A percentile compares a stretch with the other conserved stretches of the same genome.
These are phyloP conservation scores for Phaeophleospora eucalypticola DNA, from an alignment of 2,329 filamentous ascomycete genomes.

Conservation along the genomic window DNA sequence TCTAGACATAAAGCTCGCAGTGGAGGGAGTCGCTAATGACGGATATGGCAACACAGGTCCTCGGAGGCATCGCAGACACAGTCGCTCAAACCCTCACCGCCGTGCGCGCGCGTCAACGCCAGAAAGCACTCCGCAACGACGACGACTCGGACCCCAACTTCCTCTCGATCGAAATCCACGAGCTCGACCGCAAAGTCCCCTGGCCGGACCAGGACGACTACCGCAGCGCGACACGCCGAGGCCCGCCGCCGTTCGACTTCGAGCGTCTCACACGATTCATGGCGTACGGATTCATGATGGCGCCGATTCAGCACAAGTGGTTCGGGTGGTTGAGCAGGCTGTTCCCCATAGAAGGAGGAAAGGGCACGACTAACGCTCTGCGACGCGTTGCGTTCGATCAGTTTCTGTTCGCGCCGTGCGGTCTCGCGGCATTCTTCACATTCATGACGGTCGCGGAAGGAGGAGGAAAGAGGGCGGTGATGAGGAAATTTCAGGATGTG, in stretches of 20 bases:
- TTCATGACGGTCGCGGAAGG: conserved; percentile 96
- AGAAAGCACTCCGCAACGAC: conserved; percentile 55
- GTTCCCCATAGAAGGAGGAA: conserved; percentile 68
- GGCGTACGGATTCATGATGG: conserved; percentile 96
- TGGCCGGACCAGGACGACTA: conserved; percentile 63
- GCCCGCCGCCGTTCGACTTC: conserved; percentile 88
- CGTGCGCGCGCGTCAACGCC: conserved; percentile 57
- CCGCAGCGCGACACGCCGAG: conserved; percentile 50
- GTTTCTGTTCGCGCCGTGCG: conserved; percentile 84
- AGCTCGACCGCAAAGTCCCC: conserved; percentile 76
- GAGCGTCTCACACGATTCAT: conserved; percentile 92
- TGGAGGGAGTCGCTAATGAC: background rate
- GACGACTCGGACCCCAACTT: conserved; percentile 55
- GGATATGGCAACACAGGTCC: conserved; percentile 49
- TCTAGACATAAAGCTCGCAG: background rate
- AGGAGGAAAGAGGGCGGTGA: conserved; percentile 73
- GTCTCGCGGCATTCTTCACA: conserved; percentile 83
- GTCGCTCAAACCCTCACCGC: conserved; percentile 90
- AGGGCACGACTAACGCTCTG: conserved; percentile 65
- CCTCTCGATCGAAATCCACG: conserved; percentile 81
- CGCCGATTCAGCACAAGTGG: conserved; percentile 92
- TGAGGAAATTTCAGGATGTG: conserved; percentile 84
- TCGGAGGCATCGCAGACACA: conserved; percentile 93
- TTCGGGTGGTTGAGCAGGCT: conserved; percentile 76
- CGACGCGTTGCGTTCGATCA: conserved; percentile 93